Evolutionary conservation across 441 rosid species (phyloP).

Genomic region (Aleurites moluccanus): DNA sequence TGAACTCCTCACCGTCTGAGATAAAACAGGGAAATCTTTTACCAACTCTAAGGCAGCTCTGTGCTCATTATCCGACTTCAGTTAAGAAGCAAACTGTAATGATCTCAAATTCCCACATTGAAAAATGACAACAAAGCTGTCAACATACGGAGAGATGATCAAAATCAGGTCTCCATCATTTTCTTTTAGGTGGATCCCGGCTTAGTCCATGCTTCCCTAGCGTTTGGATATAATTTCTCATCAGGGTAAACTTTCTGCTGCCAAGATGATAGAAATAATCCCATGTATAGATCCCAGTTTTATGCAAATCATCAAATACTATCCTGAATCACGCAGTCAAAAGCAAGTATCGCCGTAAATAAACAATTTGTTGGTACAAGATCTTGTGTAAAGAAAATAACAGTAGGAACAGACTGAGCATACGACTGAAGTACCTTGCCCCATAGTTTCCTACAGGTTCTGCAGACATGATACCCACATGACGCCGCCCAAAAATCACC

Average conservation of each 20-base stretch:
- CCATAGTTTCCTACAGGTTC: conserved; percentile 95
- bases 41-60: not conserved
- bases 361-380: not conserved
- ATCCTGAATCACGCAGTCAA: conserved; percentile 48
- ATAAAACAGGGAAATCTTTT: not conserved
- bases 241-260: conserved; percentile 68
- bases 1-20: not conserved
- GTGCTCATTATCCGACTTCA: not conserved
- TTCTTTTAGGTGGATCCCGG: conserved; percentile 74
- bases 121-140: too few relatives aligned
- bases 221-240: conserved; percentile 73
- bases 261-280: conserved; percentile 84
- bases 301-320: conserved; percentile 87
- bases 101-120: too few relatives aligned
- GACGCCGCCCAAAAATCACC: conserved; percentile 86
- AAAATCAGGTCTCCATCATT: conserved; percentile 29
- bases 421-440: conserved; percentile 61
- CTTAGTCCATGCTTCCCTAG: conserved; percentile 79
- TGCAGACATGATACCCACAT: conserved; percentile 93
- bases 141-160: not conserved
- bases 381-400: not conserved
- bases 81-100: not conserved
- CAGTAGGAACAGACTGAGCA: not conserved
- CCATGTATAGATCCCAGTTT: conserved; percentile 92
- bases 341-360: not conserved